These are phyloP conservation scores for Candida xiaguanensis DNA, from an alignment of 805 yeast species.

Conservation along the genomic window DNA sequence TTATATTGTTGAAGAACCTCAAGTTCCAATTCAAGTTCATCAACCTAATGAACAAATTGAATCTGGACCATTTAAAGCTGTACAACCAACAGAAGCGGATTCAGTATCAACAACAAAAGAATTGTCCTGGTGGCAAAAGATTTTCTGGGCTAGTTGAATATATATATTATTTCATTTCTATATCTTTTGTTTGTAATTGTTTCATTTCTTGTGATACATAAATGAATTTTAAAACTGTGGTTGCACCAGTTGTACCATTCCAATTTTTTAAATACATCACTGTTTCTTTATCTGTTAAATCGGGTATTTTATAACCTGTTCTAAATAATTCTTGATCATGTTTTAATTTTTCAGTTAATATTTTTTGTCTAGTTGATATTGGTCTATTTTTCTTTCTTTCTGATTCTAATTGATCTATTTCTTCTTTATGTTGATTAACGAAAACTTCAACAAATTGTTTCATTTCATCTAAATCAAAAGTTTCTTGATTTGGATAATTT, in stretches of 20 bases:
- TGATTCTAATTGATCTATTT: slow-evolving; percentile 55
- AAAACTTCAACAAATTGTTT: slow-evolving; percentile 57
- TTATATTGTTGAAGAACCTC: slow-evolving; percentile 14
- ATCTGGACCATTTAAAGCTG: neutral
- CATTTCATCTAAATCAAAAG: slow-evolving; percentile 56
- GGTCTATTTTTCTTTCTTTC: slow-evolving; percentile 90
- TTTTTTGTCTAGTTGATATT: slow-evolving; percentile 62
- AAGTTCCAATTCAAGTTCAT: neutral
- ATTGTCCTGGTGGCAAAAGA: slow-evolving; percentile 9
- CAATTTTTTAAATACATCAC: slow-evolving; percentile 63
- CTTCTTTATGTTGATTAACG: slow-evolving; percentile 71
- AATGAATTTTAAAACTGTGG: slow-evolving; percentile 56
- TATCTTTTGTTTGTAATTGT: slow-evolving; percentile 17
- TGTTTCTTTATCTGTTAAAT: slow-evolving; percentile 56
- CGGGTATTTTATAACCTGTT: slow-evolving; percentile 72
- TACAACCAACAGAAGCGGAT: neutral
- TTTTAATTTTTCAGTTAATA: slow-evolving; percentile 58
- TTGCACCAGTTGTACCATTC: slow-evolving; percentile 82
- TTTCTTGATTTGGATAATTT: slow-evolving; percentile 14
- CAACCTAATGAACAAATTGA: neutral
- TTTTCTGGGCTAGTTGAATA: slow-evolving; percentile 3
- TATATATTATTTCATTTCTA: slow-evolving; percentile 3
- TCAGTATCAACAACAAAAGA: neutral
- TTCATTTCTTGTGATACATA: slow-evolving; percentile 28
- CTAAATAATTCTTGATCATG: slow-evolving; percentile 59